Evolutionary conservation across 352 stramenopile genomes (phyloP).

Genomic region (Peronospora belbahrii): DNA sequence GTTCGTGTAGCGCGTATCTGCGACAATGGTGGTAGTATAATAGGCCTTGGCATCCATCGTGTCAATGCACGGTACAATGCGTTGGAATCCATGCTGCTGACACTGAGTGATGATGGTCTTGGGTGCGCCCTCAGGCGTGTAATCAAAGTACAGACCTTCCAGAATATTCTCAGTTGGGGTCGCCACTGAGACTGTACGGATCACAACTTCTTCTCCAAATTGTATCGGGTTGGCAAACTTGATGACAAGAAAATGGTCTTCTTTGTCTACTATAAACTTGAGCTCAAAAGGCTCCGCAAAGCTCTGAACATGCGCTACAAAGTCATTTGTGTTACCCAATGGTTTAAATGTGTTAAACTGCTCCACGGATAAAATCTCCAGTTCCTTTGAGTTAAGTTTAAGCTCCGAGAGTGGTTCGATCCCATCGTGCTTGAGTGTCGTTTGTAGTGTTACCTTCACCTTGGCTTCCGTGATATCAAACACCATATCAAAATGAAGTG

Average conservation of each 20-base stretch:
- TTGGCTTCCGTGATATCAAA: slow-evolving; percentile 63
- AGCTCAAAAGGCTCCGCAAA: slow-evolving; percentile 37
- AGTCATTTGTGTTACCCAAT: slow-evolving; percentile 34
- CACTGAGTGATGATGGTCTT: slow-evolving; percentile 81
- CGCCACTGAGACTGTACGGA: slow-evolving; percentile 56
- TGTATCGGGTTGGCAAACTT: slow-evolving; percentile 47
- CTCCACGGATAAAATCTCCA: slow-evolving; percentile 56
- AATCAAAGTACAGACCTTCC: slow-evolving; percentile 74
- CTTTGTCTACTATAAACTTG: slow-evolving; percentile 45
- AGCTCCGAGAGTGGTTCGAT: slow-evolving; percentile 35
- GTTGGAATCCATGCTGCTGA: slow-evolving; percentile 75
- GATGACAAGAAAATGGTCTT: slow-evolving; percentile 67
- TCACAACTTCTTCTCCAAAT: slow-evolving; percentile 55
- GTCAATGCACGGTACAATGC: slow-evolving; percentile 71
- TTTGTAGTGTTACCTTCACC: slow-evolving; percentile 61
- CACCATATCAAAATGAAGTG: slow-evolving; percentile 75
- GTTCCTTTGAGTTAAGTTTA: slow-evolving; percentile 71
- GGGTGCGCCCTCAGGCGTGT: slow-evolving; percentile 51
- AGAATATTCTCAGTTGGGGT: slow-evolving; percentile 72
- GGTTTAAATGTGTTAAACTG: slow-evolving; percentile 39
- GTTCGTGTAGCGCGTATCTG: slow-evolving; percentile 69
- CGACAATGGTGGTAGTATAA: slow-evolving; percentile 73
- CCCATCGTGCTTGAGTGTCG: slow-evolving; percentile 50
- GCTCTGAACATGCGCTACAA: slow-evolving; percentile 53
- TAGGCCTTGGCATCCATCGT: slow-evolving; percentile 78